Evolutionary conservation across 345 rosid genomes (phyloP).

Genomic region (Cardamine occulta): DNA sequence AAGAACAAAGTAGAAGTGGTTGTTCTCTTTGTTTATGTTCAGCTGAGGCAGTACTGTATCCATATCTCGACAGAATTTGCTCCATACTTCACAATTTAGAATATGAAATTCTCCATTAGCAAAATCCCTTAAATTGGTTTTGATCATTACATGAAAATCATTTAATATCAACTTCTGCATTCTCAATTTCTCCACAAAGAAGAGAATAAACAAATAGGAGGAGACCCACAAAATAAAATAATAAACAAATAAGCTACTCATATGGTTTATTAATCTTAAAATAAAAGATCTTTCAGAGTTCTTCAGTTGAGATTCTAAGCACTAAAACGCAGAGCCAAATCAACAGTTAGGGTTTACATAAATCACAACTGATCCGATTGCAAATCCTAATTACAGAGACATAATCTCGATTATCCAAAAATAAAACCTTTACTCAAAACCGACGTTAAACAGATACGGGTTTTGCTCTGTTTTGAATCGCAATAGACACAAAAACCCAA

Average conservation of each 20-base stretch:
- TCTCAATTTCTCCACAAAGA: constrained; percentile 2
- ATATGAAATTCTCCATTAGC: constrained; percentile 13
- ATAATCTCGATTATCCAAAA: background rate
- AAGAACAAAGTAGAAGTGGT: constrained; percentile 26
- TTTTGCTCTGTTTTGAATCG: constrained; percentile 33
- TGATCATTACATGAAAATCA: too few species aligned
- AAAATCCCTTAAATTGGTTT: background rate
- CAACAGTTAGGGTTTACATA: constrained; percentile 26
- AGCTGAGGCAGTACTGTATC: constrained; percentile 3
- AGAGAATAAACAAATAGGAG: background rate
- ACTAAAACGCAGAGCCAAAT: background rate
- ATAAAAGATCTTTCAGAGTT: background rate
- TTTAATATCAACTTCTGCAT: constrained; percentile 15
- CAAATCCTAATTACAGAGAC: constrained; percentile 8
- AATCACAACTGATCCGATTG: constrained; percentile 6
- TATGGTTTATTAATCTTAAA: background rate
- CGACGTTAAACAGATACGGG: background rate
- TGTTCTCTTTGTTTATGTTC: constrained; percentile 33
- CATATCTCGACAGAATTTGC: constrained; percentile 36
- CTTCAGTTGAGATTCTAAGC: background rate
- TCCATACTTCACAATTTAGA: constrained; percentile 36
- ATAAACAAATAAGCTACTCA: background rate
- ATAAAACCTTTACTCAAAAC: background rate
- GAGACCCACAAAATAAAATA: too few species aligned
- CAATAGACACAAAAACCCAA: background rate